Evolutionary conservation across 2,329 filamentous ascomycete species (phyloP).

Genomic region (Clarireedia homoeocarpa): DNA sequence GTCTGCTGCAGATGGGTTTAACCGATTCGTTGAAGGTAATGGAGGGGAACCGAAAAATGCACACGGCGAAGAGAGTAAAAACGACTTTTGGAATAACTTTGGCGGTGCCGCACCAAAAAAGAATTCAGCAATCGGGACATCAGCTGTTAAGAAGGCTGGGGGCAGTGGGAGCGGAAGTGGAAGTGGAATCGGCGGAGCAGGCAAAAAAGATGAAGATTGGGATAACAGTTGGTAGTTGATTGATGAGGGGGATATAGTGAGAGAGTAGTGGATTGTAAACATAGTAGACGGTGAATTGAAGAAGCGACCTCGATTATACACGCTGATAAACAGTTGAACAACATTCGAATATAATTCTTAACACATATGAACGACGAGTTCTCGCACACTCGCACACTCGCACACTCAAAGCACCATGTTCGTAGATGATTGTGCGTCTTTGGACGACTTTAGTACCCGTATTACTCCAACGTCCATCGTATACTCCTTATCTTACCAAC

Average conservation of each 20-base stretch:
- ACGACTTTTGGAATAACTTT: constrained; percentile 91
- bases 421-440: too few species aligned
- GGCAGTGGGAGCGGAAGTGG: constrained; percentile 8
- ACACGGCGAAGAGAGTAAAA: constrained; percentile 55
- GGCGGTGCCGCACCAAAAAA: constrained; percentile 39
- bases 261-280: neutral
- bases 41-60: constrained; percentile 32
- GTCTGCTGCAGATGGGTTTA: constrained; percentile 72
- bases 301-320: neutral
- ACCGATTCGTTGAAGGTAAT: constrained; percentile 75
- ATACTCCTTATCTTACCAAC: too few species aligned
- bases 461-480: too few species aligned
- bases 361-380: too few species aligned
- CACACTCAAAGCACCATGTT: too few species aligned
- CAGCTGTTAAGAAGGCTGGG: constrained; percentile 25
- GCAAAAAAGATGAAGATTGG: constrained; percentile 51
- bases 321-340: neutral
- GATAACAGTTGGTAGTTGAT: constrained; percentile 35
- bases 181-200: constrained; percentile 23
- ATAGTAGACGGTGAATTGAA: neutral
- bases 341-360: neutral
- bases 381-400: too few species aligned
- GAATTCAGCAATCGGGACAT: constrained; percentile 22
- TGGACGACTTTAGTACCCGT: too few species aligned
- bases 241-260: neutral